Conservation (phyloP, 228 moss, liverwort and hornwort species). For the Sphagnum magellanicum region DNA sequence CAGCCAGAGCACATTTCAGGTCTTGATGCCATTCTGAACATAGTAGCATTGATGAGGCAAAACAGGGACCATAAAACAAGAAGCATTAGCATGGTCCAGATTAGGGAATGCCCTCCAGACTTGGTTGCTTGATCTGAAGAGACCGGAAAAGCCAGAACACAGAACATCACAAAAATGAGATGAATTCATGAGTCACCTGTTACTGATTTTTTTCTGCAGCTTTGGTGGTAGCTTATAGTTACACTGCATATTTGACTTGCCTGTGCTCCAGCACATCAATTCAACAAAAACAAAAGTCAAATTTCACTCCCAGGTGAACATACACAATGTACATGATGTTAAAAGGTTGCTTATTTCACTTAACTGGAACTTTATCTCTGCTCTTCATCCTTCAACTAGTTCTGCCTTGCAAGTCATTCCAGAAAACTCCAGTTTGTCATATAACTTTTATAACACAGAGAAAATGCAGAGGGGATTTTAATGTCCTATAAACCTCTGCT, state of each 20-base stretch:
- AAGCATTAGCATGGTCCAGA: background rate
- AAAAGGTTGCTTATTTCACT: background rate
- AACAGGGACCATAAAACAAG: background rate
- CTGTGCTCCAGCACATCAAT: slow-evolving; percentile 15
- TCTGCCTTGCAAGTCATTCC: background rate
- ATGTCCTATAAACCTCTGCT: too few relatives aligned
- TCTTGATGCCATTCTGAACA: background rate
- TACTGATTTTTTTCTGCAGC: slow-evolving; percentile 42
- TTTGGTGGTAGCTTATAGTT: slow-evolving; percentile 54
- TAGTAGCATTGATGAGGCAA: background rate
- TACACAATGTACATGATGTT: too few relatives aligned
- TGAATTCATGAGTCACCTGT: slow-evolving; percentile 19
- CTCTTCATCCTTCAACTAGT: too few relatives aligned
- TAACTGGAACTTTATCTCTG: too few relatives aligned
- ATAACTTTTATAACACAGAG: background rate
- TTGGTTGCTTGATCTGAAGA: too few relatives aligned
- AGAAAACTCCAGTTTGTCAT: background rate
- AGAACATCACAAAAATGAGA: background rate
- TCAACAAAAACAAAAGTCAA: background rate
- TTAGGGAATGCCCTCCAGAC: too few relatives aligned
- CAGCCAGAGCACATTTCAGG: background rate
- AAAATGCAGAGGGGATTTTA: too few relatives aligned
- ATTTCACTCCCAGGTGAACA: background rate
- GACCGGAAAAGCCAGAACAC: background rate
- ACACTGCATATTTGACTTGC: slow-evolving; percentile 32